A percentile compares a stretch with the other conserved stretches of the same genome.
Evolutionary conservation across 108 stramenopile genomes (phyloP).

Genomic region (Stephanodiscus triporus): DNA sequence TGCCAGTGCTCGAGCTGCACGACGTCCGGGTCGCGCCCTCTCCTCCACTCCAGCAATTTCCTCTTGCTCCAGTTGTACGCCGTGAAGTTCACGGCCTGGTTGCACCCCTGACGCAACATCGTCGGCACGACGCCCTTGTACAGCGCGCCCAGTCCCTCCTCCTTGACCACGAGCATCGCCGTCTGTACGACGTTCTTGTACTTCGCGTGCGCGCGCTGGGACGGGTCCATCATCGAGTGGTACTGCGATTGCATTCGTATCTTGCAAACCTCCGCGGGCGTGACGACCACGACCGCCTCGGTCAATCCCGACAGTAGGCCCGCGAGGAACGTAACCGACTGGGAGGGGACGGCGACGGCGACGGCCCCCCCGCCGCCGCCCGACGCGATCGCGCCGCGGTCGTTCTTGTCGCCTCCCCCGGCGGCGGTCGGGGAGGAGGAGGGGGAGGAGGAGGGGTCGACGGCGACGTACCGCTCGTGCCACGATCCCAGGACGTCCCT

Average conservation of each 20-base stretch:
- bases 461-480: conserved; percentile 13
- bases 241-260: conserved; percentile 95
- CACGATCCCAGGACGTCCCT: conserved; percentile 45
- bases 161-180: conserved; percentile 78
- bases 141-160: conserved; percentile 93
- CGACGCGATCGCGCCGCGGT: not conserved
- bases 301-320: conserved; percentile 91
- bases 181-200: conserved; percentile 95
- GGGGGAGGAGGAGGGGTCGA: not conserved
- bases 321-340: conserved; percentile 76
- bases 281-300: conserved; percentile 87
- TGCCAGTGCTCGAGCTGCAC: conserved; percentile 81
- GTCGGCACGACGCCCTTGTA: conserved; percentile 96
- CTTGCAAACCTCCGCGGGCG: conserved; percentile 91
- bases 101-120: conserved; percentile 96
- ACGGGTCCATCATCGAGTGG: conserved; percentile 87
- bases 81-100: conserved; percentile 98
- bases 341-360: conserved; percentile 15
- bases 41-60: conserved; percentile 42
- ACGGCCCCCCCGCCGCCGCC: not conserved
- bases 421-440: conserved; percentile 22
- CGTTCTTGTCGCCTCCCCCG: not conserved
- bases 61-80: conserved; percentile 87
- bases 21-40: conserved; percentile 12
- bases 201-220: conserved; percentile 68